Base-by-base conservation (phyloP, 2,329 filamentous ascomycete genomes). In the Xylariales sp. region DNA sequence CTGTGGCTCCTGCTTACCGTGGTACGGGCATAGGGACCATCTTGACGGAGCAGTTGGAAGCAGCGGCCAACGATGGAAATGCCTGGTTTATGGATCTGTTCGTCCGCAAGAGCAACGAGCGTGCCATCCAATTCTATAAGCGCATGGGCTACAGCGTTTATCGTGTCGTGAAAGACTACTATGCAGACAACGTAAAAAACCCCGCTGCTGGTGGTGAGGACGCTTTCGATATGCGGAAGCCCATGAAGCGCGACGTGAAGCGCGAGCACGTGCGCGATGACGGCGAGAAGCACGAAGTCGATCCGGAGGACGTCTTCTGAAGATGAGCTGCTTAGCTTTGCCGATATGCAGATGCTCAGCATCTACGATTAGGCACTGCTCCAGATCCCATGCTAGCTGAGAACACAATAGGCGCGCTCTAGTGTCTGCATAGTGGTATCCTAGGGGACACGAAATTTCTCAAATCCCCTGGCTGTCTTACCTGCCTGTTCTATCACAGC, bases 21-120 rank as follows among this genome's bases (percentile, higher is more conserved):
- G 79, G 93, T 29, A 75, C 93, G 13, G 91, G 93, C 13, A 85
- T 96, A 52, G 93, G 91, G 35, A 88, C 85, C 42, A 83, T 85
- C 31, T 73, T 98, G 25, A 89, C 85, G 0, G 76, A 85, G 53
- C 81, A 87, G 40, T 73, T 98, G 20, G 91, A 96, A 62, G 72
- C 74, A n/a, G 83, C 81, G 3, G 88, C 87, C 28, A 85, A 96
- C 51, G 82, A 81, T 35, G 83, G 88, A 49, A 71, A 94, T 45
- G 83, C 88, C 31, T 97, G 88, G 86, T 98, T 98, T 57, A 86
- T 97, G 30, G 93, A 98, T 61, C 65, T 98, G 35, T 98, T 95
- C 56, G 93, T 98, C 31, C 75, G 93, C 29, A 84, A 83, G 46
- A 90, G 88, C 55, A 98, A 98, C 61, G 74, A 80, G 54, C 83